Conservation (phyloP, 305 asterid genomes). For the Solanum chacoense region DNA sequence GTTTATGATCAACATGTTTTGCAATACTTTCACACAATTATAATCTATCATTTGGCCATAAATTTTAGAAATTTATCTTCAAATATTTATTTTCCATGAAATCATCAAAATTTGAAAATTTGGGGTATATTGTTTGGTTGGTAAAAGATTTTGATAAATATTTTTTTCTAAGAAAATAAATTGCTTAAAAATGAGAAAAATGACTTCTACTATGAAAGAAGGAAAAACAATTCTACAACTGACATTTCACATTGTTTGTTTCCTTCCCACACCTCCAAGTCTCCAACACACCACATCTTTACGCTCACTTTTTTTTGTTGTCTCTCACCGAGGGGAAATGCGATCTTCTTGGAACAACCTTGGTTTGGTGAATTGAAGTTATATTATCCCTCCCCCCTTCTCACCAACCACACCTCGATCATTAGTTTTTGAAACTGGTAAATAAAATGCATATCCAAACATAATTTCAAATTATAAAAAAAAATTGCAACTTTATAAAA, state of each 20-base stretch:
- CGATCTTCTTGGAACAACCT: neutral
- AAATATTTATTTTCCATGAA: neutral
- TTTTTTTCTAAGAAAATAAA: neutral
- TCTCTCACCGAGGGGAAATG: fast-evolving
- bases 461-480: neutral
- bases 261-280: neutral
- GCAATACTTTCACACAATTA: neutral
- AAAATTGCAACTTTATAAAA: neutral
- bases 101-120: neutral
- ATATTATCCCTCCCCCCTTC: no score
- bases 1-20: neutral
- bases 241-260: neutral
- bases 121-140: neutral
- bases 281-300: neutral
- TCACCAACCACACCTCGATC: neutral
- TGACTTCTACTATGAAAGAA: no score
- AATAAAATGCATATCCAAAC: neutral
- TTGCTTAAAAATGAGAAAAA: no score
- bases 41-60: neutral
- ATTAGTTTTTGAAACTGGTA: neutral
- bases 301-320: neutral
- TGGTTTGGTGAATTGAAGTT: neutral
- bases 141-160: neutral
- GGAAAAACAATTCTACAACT: neutral
- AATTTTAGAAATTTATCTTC: neutral